Evolutionary conservation across 2,329 filamentous ascomycete species (phyloP).

Genomic region (Meredithiella fracta): DNA sequence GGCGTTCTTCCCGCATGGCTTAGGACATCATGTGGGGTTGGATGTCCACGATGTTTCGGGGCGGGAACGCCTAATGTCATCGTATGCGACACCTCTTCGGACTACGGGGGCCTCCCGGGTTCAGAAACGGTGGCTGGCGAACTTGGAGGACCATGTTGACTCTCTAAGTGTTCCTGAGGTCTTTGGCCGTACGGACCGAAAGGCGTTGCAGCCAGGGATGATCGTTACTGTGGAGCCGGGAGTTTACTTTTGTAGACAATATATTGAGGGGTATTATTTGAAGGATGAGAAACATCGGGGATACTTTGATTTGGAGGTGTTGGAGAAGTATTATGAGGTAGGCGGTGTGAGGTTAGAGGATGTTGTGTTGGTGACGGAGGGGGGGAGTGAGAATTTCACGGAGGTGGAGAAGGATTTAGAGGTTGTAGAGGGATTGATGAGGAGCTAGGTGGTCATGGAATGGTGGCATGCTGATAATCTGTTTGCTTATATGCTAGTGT

Average conservation of each 20-base stretch:
- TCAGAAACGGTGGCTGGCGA: conserved; percentile 27
- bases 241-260: conserved; percentile 60
- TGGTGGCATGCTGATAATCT: too few relatives aligned
- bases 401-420: conserved; percentile 61
- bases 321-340: conserved; percentile 57
- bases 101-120: conserved; percentile 19
- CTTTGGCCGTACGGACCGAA: conserved; percentile 20
- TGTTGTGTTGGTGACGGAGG: conserved; percentile 62
- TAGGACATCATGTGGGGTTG: conserved; percentile 49
- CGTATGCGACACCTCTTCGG: conserved; percentile 19
- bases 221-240: conserved; percentile 70
- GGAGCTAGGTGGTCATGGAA: conserved; percentile 16
- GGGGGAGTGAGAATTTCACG: conserved; percentile 72
- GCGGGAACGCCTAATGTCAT: conserved; percentile 23
- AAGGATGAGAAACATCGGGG: conserved; percentile 38
- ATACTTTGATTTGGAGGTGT: conserved; percentile 47
- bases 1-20: conserved; percentile 50
- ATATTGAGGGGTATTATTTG: conserved; percentile 54
- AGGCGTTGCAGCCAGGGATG: conserved; percentile 41
- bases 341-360: conserved; percentile 91
- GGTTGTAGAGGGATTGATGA: conserved; percentile 33
- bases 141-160: conserved; percentile 21
- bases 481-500: too few relatives aligned
- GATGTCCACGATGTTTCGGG: conserved; percentile 46
- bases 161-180: conserved; percentile 10